Percentiles rank a stretch among this genome's conserved stretches.
These are phyloP conservation scores for Ulmus americana DNA, from an alignment of 331 rosid genomes.

Conservation along the genomic window DNA sequence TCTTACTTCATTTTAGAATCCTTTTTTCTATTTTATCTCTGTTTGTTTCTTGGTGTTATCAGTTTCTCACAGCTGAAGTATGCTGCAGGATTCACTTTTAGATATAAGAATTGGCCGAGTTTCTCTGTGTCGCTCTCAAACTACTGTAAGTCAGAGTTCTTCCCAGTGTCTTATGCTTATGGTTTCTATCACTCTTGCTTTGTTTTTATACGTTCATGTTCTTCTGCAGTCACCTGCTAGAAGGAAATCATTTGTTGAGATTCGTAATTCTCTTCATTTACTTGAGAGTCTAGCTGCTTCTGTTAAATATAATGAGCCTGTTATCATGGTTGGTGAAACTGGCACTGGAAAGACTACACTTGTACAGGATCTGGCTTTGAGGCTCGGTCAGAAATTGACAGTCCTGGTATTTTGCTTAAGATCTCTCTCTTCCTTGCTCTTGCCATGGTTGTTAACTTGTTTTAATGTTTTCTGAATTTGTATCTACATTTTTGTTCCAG, in stretches of 20 bases:
- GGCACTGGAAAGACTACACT: conserved; percentile 97
- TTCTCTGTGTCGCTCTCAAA: conserved; percentile 36
- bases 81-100: conserved; percentile 55
- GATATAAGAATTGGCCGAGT: conserved; percentile 70
- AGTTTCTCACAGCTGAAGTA: conserved; percentile 31
- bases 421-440: conserved; percentile 11
- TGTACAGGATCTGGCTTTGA: conserved; percentile 77
- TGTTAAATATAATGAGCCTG: conserved; percentile 80
- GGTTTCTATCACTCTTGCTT: conserved; percentile 3
- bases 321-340: conserved; percentile 95
- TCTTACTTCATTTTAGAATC: conserved; percentile 18
- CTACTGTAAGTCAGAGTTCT: conserved; percentile 40
- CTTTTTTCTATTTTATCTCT: background rate
- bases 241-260: conserved; percentile 58
- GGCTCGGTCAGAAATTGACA: conserved; percentile 80
- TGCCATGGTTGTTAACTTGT: background rate
- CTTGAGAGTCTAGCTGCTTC: conserved; percentile 80
- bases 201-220: conserved; percentile 19
- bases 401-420: conserved; percentile 58
- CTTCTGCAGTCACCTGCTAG: conserved; percentile 39
- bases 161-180: conserved; percentile 6
- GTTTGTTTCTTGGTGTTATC: conserved; percentile 9
- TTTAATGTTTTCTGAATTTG: conserved; percentile 1
- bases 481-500: conserved; percentile 36
- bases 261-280: conserved; percentile 61